phyloP scores from a whole-genome alignment of 306 rosid species.

The Quercus parvula region DNA sequence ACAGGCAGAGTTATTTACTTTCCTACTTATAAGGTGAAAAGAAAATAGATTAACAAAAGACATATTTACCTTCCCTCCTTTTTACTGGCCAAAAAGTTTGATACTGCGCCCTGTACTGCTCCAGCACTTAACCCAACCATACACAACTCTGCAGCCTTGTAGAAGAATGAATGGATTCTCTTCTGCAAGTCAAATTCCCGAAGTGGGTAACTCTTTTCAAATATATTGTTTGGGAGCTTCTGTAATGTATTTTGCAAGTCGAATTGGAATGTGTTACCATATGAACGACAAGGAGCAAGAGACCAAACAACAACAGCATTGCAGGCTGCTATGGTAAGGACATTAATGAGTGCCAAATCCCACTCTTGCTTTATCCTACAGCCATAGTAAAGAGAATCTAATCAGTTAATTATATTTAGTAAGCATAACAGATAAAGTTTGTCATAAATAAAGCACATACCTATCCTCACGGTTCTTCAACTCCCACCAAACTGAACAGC shows the following conservation, averaged over 20 bases:
- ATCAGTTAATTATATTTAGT: conserved; percentile 16
- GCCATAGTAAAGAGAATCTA: conserved; percentile 4
- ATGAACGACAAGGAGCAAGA: conserved; percentile 96
- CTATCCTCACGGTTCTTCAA: conserved; percentile 81
- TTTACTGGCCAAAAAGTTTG: conserved; percentile 66
- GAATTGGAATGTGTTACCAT: conserved; percentile 89
- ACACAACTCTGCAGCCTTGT: conserved; percentile 98
- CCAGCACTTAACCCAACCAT: conserved; percentile 93
- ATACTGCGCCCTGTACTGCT: conserved; percentile 80
- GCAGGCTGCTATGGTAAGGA: conserved; percentile 92
- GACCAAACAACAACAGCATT: conserved; percentile 98
- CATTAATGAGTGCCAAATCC: conserved; percentile 94
- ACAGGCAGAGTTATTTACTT: background rate
- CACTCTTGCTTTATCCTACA: conserved; percentile 95
- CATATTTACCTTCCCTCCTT: conserved; percentile 74
- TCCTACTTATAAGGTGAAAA: background rate
- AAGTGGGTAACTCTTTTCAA: conserved; percentile 88
- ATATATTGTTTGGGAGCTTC: conserved; percentile 96
- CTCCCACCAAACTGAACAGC: conserved; percentile 92
- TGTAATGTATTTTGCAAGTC: conserved; percentile 96
- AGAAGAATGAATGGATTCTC: conserved; percentile 85
- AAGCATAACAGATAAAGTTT: conserved; percentile 13
- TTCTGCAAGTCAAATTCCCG: conserved; percentile 91
- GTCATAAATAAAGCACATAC: conserved; percentile 33
- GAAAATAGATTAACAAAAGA: conserved; percentile 5